phyloP scores from a whole-genome alignment of 31 red algal species.

The Porphyra umbilicalis region DNA sequence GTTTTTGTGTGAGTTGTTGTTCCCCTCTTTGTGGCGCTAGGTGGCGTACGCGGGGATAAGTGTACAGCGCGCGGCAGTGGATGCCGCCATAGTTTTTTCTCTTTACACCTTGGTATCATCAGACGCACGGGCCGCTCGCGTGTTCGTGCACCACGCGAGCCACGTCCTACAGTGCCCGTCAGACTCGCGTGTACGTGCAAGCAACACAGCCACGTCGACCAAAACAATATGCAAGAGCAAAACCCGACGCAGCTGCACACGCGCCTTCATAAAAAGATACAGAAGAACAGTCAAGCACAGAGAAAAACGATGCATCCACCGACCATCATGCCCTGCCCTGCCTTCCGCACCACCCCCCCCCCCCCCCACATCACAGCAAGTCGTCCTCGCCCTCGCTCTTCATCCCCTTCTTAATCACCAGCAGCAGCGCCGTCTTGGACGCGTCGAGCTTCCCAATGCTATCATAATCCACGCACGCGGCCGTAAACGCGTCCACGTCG shows the following conservation, averaged over 20 bases:
- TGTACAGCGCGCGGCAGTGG: background rate
- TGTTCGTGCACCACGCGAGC: background rate
- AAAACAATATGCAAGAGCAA: background rate
- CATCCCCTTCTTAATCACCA: slow-evolving; percentile 84
- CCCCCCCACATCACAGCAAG: slow-evolving; percentile 24
- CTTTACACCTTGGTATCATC: too few relatives aligned
- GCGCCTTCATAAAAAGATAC: background rate
- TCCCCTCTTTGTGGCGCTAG: background rate
- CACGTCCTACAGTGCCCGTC: too few relatives aligned
- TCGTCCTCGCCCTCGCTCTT: slow-evolving; percentile 76
- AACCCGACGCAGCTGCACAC: too few relatives aligned
- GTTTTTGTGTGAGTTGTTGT: too few relatives aligned
- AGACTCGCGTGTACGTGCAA: too few relatives aligned
- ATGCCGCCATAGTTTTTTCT: background rate
- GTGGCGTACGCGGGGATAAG: background rate
- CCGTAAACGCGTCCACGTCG: slow-evolving; percentile 82
- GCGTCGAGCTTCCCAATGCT: slow-evolving; percentile 78
- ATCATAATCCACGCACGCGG: slow-evolving; percentile 72
- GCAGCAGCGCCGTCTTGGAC: slow-evolving; percentile 82
- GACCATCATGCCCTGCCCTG: background rate
- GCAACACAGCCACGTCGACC: too few relatives aligned
- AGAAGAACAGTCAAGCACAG: background rate
- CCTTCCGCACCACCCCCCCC: background rate
- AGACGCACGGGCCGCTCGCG: too few relatives aligned
- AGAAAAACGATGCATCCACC: background rate